Evolutionary conservation across 805 yeast genomes (phyloP).

Genomic region (Maudiozyma serrabonitensis): DNA sequence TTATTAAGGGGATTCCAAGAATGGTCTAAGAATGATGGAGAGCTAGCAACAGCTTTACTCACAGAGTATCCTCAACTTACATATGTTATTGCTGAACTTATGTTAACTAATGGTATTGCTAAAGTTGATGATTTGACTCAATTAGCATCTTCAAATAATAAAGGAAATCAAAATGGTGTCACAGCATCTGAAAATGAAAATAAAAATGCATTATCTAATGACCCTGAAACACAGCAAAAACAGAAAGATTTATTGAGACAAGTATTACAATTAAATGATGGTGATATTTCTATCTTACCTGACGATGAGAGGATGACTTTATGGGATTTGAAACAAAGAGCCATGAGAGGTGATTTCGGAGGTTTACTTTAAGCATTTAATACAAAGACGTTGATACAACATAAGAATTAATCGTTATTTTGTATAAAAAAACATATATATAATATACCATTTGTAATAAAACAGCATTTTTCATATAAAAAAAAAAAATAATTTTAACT

Average conservation of each 20-base stretch:
- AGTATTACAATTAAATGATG: constrained; percentile 43
- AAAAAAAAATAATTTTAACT: not conserved
- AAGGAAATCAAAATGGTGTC: constrained; percentile 9
- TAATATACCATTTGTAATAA: not conserved
- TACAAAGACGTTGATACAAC: not conserved
- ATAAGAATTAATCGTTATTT: not conserved
- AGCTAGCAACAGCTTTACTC: constrained; percentile 48
- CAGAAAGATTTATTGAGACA: constrained; percentile 41
- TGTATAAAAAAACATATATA: not conserved
- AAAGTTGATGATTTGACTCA: constrained; percentile 29
- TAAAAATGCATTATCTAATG: constrained; percentile 9
- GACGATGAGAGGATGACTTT: constrained; percentile 38
- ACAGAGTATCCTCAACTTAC: constrained; percentile 70
- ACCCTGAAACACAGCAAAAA: constrained; percentile 25
- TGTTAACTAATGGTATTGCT: constrained; percentile 34
- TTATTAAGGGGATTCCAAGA: constrained; percentile 33
- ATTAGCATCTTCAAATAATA: constrained; percentile 22
- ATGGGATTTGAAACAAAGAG: constrained; percentile 30
- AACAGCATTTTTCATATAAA: too few species aligned
- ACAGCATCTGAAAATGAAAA: constrained; percentile 16
- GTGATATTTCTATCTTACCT: constrained; percentile 41
- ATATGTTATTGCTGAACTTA: constrained; percentile 70
- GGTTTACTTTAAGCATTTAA: not conserved
- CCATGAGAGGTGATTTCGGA: constrained; percentile 29
- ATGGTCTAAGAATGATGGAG: constrained; percentile 49